Base-by-base conservation (phyloP, 2,329 filamentous ascomycete genomes). In the Basipetospora chlamydospora region DNA sequence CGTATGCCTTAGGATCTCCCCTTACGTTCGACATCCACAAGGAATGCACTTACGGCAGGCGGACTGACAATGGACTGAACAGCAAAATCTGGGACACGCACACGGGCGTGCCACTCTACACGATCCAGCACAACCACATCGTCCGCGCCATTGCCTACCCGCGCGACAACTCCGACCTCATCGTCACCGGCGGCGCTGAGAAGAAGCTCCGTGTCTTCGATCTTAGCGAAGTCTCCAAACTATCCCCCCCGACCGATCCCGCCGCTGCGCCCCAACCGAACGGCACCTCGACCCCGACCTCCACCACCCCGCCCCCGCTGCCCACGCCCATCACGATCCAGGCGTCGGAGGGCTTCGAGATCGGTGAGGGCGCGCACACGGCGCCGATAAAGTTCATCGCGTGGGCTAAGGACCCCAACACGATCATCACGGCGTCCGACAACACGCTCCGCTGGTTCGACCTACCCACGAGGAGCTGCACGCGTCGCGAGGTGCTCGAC, bases 81-180 rank as follows among this genome's bases (percentile, higher is more conserved):
- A 92, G 85, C 33, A 95, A 92, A 58, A 80, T 98, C 36, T 98
- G 92, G 90, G 86, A 98, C 50, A 94, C 90, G 1, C 83, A 92
- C 51, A 90, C 83, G 1, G 92, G 92, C 48, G 87, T 95, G 61
- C 76, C 83, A 33, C 69, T 93, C 28, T 80, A 81, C 50, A 87
- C 84, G 3, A 71, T 98, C 25, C 77, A 88, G 52, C 90, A 98
- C 57, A 76, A 86, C 44, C 90, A 98, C 57, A 95, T 98, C 45
- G 90, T 96, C 42, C 84, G 90, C 44, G 83, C 88, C 26, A 75
- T 96, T 43, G 86, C 90, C 9, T 96, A 95, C 49, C 81, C 84
- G 2, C 76, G 81, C 29, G 80, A 88, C 47, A 73, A 77, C 37
- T 77, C 77, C 16, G 80, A 82, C n/a, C 77, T 93, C 39, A 67